phyloP scores from a whole-genome alignment of 2,329 filamentous ascomycete genomes.

The Coniochaeta ligniaria region DNA sequence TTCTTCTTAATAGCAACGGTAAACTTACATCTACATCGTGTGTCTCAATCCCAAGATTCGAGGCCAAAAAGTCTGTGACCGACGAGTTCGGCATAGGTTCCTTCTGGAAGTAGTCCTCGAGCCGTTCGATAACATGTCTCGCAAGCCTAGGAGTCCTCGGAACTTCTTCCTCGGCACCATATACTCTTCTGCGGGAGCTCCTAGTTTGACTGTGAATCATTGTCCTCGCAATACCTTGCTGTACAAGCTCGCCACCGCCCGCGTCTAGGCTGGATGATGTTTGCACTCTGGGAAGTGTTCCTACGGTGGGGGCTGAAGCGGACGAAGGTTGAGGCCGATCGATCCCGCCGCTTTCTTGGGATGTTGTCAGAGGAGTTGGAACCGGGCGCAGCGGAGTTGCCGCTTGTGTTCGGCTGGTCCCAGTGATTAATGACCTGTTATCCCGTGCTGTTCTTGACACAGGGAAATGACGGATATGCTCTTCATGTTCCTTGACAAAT shows the following conservation, averaged over 20 bases:
- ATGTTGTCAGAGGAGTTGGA: background rate
- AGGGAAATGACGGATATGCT: background rate
- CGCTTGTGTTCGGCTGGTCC: background rate
- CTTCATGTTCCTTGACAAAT: background rate
- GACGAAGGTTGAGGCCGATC: background rate
- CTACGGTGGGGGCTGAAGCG: background rate
- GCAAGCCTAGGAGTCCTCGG: constrained; percentile 31
- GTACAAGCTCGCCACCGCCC: background rate
- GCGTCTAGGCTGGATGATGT: background rate
- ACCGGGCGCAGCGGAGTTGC: background rate
- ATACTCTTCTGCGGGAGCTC: background rate
- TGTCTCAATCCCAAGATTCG: constrained; percentile 44
- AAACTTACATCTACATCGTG: constrained; percentile 38
- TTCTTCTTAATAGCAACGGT: background rate
- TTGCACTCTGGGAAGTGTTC: background rate
- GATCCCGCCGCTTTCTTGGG: background rate
- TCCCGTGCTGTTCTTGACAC: background rate
- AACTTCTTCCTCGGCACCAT: background rate
- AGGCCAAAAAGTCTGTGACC: constrained; percentile 45
- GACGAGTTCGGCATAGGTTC: constrained; percentile 40
- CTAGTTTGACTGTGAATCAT: background rate
- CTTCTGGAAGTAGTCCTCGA: constrained; percentile 45
- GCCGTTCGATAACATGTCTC: constrained; percentile 38
- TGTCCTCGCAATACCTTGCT: background rate
- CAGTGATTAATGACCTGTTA: background rate